These are phyloP conservation scores for Hexamita inflata DNA, from an alignment of 208 protist species.

Conservation along the genomic window DNA sequence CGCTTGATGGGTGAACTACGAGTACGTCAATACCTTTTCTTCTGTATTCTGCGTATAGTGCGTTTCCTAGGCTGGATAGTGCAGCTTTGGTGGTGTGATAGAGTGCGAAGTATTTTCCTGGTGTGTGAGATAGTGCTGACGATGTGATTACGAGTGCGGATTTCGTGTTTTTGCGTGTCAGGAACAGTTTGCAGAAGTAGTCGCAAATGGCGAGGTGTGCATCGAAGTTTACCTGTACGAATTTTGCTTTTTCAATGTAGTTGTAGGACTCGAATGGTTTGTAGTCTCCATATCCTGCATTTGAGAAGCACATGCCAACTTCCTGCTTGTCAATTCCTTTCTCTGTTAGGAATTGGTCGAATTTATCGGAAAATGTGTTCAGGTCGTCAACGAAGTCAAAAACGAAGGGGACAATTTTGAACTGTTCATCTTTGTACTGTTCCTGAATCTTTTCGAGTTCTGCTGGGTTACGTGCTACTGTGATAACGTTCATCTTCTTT, in stretches of 20 bases:
- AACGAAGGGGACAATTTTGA: no score
- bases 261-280: background rate
- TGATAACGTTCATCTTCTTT: no score
- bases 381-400: no score
- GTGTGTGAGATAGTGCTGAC: background rate
- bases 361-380: background rate
- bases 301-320: background rate
- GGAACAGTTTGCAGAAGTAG: conserved; percentile 19
- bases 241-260: background rate
- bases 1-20: conserved; percentile 9
- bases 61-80: background rate
- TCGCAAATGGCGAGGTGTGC: background rate
- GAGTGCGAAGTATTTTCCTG: conserved; percentile 1
- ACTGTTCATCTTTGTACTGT: no score
- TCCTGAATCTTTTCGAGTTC: no score
- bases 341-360: background rate
- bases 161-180: background rate
- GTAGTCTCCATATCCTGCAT: conserved; percentile 15
- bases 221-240: background rate
- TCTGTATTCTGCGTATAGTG: background rate
- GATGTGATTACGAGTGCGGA: background rate
- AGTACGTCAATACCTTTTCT: conserved; percentile 8
- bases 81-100: conserved; percentile 11
- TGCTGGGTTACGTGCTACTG: no score
- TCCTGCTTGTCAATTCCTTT: background rate